phyloP scores from a whole-genome alignment of 2,329 filamentous ascomycete species.

The Curvularia sp. region DNA sequence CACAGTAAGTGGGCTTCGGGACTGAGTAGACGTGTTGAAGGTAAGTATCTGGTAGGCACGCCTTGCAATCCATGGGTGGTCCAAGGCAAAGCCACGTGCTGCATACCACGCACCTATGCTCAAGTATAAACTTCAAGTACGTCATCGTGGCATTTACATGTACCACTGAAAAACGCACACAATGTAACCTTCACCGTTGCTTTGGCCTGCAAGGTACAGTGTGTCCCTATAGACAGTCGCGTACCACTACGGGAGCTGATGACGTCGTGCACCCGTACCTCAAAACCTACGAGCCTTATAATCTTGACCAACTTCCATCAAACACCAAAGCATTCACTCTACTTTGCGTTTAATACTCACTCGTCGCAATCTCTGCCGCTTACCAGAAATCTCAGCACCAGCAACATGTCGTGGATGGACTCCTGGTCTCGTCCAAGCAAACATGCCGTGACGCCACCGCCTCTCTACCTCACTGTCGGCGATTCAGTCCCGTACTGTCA shows the following conservation, averaged over 20 bases:
- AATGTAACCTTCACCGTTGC: not conserved
- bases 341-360: not conserved
- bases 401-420: slow-evolving; percentile 59
- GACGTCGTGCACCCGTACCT: slow-evolving; percentile 35
- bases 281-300: slow-evolving; percentile 12
- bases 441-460: slow-evolving; percentile 57
- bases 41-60: not conserved
- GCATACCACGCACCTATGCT: not conserved
- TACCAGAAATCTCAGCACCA: slow-evolving; percentile 5
- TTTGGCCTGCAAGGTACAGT: not conserved
- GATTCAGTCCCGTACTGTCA: slow-evolving; percentile 63
- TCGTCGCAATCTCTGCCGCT: not conserved
- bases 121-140: slow-evolving; percentile 8
- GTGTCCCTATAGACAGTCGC: slow-evolving; percentile 7
- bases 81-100: slow-evolving; percentile 9
- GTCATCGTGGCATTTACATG: slow-evolving; percentile 3
- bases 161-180: not conserved
- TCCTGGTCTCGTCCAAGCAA: slow-evolving; percentile 56
- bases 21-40: not conserved
- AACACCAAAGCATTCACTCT: not conserved
- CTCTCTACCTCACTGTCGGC: slow-evolving; percentile 61
- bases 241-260: slow-evolving; percentile 22
- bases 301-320: slow-evolving; percentile 3
- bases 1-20: not conserved
- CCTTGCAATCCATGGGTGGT: not conserved